Conservation (phyloP, 2,329 filamentous ascomycete species). For the Alternaria incomplexa region DNA sequence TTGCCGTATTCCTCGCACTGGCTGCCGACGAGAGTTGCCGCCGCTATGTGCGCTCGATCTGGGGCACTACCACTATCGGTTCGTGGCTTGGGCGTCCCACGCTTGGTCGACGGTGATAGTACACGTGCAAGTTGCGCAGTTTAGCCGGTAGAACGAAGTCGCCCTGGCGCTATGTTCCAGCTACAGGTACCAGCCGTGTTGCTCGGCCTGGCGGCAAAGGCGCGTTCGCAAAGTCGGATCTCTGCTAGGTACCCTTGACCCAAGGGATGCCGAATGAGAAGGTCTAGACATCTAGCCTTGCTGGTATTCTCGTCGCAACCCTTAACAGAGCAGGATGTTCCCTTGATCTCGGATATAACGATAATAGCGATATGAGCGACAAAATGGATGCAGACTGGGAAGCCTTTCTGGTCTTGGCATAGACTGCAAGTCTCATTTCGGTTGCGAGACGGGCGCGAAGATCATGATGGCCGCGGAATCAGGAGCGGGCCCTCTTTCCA, state of each 20-base stretch:
- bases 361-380: slow-evolving; percentile 4
- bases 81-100: slow-evolving; percentile 11
- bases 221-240: slow-evolving; percentile 7
- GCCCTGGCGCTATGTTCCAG: background rate
- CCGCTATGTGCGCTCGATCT: background rate
- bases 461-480: slow-evolving; percentile 21
- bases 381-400: slow-evolving; percentile 4
- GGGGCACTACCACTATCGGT: slow-evolving; percentile 3
- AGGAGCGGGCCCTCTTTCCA: slow-evolving; percentile 2
- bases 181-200: slow-evolving; percentile 15
- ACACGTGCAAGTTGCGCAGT: slow-evolving; percentile 26
- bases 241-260: slow-evolving; percentile 1
- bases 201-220: slow-evolving; percentile 24
- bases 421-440: slow-evolving; percentile 25
- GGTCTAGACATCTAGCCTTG: background rate
- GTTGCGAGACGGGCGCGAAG: slow-evolving; percentile 27
- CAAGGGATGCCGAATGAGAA: background rate
- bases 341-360: background rate
- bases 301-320: background rate
- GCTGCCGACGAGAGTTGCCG: background rate
- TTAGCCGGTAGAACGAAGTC: slow-evolving; percentile 24
- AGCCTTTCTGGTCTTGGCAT: slow-evolving; percentile 15
- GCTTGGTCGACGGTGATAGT: slow-evolving; percentile 24
- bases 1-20: background rate
- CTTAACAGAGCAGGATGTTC: background rate